Conservation (phyloP, 2,329 filamentous ascomycete genomes). For the Cryphonectria nitschkei region DNA sequence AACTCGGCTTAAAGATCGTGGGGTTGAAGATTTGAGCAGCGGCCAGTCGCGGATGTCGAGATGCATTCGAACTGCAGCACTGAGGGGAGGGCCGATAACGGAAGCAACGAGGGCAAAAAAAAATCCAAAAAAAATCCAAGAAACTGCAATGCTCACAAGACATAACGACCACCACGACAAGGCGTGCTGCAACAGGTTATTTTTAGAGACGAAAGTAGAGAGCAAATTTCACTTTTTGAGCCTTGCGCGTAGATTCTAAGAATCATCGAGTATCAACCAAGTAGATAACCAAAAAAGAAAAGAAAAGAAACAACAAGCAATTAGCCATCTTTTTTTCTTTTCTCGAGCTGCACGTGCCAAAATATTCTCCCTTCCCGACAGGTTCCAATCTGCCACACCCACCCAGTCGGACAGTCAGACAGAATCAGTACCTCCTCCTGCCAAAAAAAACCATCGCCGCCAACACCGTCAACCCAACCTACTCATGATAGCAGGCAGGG, state of each 20-base stretch:
- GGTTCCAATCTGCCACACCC: conserved; percentile 21
- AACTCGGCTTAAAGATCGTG: neutral
- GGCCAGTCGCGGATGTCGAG: neutral
- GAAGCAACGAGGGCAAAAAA: conserved; percentile 17
- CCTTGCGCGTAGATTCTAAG: conserved; percentile 15
- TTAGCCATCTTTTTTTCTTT: neutral
- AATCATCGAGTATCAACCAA: conserved; percentile 19
- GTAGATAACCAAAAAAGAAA: conserved; percentile 25
- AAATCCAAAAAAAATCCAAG: neutral
- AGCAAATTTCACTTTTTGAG: conserved; percentile 13
- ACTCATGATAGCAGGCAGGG: neutral
- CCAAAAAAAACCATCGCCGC: neutral
- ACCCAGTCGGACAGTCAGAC: neutral
- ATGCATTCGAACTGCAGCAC: neutral
- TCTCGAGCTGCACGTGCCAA: conserved; percentile 10
- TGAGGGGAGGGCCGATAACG: conserved; percentile 25
- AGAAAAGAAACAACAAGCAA: conserved; percentile 23
- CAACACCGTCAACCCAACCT: neutral
- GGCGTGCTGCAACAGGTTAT: neutral
- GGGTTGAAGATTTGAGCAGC: neutral
- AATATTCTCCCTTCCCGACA: conserved; percentile 23
- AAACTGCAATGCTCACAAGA: neutral
- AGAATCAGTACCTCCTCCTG: neutral
- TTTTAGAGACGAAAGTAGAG: neutral
- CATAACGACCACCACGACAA: neutral